These are phyloP conservation scores for Chytridiales sp. DNA, from an alignment of 371 early-diverging fungal species.

Conservation along the genomic window DNA sequence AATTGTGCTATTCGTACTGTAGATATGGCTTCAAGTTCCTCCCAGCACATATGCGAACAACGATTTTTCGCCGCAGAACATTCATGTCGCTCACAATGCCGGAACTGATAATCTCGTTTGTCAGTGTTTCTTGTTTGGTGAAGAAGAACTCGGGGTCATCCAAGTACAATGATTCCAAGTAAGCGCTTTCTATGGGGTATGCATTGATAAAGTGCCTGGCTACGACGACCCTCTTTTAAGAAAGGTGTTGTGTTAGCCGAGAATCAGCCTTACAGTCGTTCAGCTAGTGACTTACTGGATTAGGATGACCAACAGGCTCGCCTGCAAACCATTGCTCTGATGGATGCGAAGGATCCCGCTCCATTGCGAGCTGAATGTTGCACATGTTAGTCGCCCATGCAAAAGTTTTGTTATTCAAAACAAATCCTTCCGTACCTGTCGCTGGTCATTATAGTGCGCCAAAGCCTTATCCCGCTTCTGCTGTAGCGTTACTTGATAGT, in stretches of 20 bases:
- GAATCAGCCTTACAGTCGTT: background rate
- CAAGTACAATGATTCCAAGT: constrained; percentile 26
- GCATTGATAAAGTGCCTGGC: constrained; percentile 19
- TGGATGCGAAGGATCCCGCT: background rate
- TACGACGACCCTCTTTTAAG: constrained; percentile 13
- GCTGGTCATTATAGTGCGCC: constrained; percentile 4
- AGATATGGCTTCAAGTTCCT: constrained; percentile 16
- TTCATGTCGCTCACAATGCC: constrained; percentile 23
- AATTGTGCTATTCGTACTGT: too few species aligned
- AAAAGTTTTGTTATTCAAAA: background rate
- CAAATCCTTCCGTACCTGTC: background rate
- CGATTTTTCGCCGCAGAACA: constrained; percentile 27
- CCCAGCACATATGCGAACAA: constrained; percentile 30
- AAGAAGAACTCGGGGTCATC: constrained; percentile 42
- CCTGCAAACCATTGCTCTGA: constrained; percentile 6
- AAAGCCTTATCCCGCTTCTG: constrained; percentile 22
- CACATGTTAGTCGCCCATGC: too few species aligned
- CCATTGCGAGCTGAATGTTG: background rate
- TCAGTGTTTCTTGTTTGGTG: constrained; percentile 17
- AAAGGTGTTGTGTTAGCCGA: background rate
- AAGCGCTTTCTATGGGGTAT: constrained; percentile 22
- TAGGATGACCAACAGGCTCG: constrained; percentile 1
- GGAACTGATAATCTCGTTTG: constrained; percentile 17
- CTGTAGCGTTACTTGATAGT: constrained; percentile 35
- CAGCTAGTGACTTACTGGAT: constrained; percentile 8